phyloP scores from a whole-genome alignment of 106 monocot genomes.

The Phalaenopsis aphrodite region DNA sequence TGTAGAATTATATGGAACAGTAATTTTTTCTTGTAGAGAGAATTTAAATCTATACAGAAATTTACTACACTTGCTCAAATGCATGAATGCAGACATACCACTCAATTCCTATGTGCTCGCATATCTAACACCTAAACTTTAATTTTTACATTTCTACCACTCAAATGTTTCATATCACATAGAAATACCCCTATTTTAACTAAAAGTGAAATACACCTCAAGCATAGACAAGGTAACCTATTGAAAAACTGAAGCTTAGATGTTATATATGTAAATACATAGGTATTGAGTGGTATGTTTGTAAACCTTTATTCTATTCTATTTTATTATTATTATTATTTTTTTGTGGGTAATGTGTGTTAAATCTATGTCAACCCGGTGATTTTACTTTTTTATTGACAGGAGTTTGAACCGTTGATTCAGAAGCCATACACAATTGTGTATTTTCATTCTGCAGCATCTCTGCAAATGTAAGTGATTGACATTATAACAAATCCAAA shows the following conservation, averaged over 20 bases:
- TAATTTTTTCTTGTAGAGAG: background rate
- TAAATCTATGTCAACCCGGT: background rate
- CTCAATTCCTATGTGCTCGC: no score
- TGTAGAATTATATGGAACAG: no score
- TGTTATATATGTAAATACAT: no score
- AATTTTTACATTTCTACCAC: no score
- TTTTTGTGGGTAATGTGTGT: background rate
- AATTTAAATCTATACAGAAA: background rate
- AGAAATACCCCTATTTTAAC: no score
- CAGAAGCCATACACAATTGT: constrained; percentile 96
- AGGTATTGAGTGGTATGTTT: no score
- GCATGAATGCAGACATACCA: background rate
- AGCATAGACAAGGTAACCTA: no score
- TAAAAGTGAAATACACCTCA: no score
- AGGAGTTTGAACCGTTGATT: constrained; percentile 97
- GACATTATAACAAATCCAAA: background rate
- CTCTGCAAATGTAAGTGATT: constrained; percentile 81
- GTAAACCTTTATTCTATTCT: background rate
- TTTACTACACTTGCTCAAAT: background rate
- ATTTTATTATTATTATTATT: no score
- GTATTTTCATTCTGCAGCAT: constrained; percentile 98
- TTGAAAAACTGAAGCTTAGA: no score
- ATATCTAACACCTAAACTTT: no score
- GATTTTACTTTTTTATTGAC: constrained; percentile 5
- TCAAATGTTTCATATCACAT: no score